A percentile compares a stretch with the other conserved stretches of the same genome.
Evolutionary conservation across 1,284 basidiomycete genomes (phyloP).

Genomic region (Leccinum solheimii): DNA sequence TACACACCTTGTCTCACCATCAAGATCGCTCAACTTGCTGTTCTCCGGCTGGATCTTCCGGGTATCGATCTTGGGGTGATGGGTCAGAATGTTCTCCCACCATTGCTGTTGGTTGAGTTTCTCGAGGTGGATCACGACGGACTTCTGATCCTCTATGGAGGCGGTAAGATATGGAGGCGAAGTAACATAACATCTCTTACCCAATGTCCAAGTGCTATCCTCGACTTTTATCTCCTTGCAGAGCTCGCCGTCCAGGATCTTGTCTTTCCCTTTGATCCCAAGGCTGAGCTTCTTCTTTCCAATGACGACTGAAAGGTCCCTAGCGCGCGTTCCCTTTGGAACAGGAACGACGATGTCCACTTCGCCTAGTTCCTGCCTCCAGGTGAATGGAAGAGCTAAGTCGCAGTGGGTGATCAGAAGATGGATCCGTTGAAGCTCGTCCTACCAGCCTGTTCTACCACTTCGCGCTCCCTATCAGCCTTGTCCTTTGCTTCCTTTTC

Average conservation of each 20-base stretch:
- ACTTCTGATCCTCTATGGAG: slow-evolving; percentile 72
- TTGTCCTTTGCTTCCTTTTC: slow-evolving; percentile 75
- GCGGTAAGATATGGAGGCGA: slow-evolving; percentile 9
- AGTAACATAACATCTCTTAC: slow-evolving; percentile 42
- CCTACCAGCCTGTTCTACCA: slow-evolving; percentile 83
- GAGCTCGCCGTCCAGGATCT: slow-evolving; percentile 88
- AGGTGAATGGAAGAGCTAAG: slow-evolving; percentile 86
- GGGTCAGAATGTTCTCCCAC: slow-evolving; percentile 97
- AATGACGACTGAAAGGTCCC: slow-evolving; percentile 75
- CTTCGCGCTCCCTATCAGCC: slow-evolving; percentile 68
- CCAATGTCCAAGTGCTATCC: slow-evolving; percentile 96
- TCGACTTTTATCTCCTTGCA: slow-evolving; percentile 94
- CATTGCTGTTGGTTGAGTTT: slow-evolving; percentile 87
- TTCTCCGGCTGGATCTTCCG: slow-evolving; percentile 95
- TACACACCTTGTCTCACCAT: slow-evolving; percentile 82
- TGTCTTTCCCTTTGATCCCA: slow-evolving; percentile 82
- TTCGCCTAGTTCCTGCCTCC: slow-evolving; percentile 90
- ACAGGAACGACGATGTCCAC: slow-evolving; percentile 85
- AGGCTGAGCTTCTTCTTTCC: slow-evolving; percentile 83
- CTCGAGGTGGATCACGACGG: slow-evolving; percentile 79
- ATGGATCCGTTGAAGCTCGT: slow-evolving; percentile 5
- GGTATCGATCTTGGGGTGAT: slow-evolving; percentile 97
- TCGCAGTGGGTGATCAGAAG: slow-evolving; percentile 21
- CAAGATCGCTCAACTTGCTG: slow-evolving; percentile 94
- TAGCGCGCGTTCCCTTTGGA: slow-evolving; percentile 82